Percentiles rank a stretch among this genome's conserved stretches.
phyloP scores from a whole-genome alignment of 2,329 filamentous ascomycete genomes.

The Aspergillus melleus region DNA sequence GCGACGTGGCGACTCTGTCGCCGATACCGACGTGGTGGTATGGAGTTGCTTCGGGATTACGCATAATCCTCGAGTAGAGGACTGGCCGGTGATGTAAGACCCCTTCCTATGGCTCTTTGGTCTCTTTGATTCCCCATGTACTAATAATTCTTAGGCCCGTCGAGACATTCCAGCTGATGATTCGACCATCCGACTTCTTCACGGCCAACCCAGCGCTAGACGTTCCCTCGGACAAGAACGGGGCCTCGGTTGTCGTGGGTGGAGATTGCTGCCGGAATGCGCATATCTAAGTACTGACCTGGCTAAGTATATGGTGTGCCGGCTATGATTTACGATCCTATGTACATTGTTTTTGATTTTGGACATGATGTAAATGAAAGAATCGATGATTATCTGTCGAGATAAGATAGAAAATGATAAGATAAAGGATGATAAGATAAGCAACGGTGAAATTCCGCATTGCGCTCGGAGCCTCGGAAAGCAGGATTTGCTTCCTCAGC shows the following conservation, averaged over 20 bases:
- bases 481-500: neutral
- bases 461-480: neutral
- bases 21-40: conserved; percentile 45
- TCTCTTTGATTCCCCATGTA: neutral
- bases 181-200: conserved; percentile 57
- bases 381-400: too few relatives aligned
- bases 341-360: neutral
- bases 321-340: neutral
- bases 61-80: conserved; percentile 46
- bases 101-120: neutral
- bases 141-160: conserved; percentile 31
- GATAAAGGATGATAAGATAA: neutral
- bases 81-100: conserved; percentile 46
- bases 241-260: conserved; percentile 30
- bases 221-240: conserved; percentile 47
- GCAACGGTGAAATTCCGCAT: neutral
- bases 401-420: too few relatives aligned
- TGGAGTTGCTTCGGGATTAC: conserved; percentile 48
- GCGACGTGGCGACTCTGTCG: conserved; percentile 33
- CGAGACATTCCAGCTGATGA: conserved; percentile 40
- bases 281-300: conserved; percentile 23
- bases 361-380: neutral
- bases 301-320: neutral
- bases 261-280: conserved; percentile 34
- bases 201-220: conserved; percentile 54